These are phyloP conservation scores for Candida sp. DNA, from an alignment of 1,139 yeast species.

Conservation along the genomic window DNA sequence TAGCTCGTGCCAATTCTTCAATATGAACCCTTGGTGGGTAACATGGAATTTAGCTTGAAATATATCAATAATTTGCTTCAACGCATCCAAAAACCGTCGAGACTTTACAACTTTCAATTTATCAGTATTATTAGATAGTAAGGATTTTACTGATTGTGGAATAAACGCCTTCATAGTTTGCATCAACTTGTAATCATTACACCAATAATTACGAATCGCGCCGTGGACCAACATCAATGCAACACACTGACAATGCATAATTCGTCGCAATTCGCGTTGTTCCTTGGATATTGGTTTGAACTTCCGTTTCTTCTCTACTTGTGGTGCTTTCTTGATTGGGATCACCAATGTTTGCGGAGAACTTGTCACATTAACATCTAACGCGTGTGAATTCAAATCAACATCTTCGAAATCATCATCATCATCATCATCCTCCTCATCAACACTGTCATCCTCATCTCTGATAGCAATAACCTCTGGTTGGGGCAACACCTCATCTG, in stretches of 20 bases:
- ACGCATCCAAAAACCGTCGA: conserved; percentile 70
- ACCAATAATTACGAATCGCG: conserved; percentile 68
- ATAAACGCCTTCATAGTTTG: conserved; percentile 38
- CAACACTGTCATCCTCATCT: not conserved
- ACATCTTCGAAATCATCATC: conserved; percentile 34
- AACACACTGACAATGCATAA: conserved; percentile 60
- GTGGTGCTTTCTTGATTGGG: conserved; percentile 4
- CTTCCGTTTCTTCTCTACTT: conserved; percentile 15
- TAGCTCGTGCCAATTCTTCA: conserved; percentile 62
- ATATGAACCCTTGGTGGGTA: conserved; percentile 39
- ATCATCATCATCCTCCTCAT: conserved; percentile 9
- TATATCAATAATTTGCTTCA: conserved; percentile 57
- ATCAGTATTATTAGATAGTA: conserved; percentile 38
- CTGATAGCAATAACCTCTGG: conserved; percentile 1
- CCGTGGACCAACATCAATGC: conserved; percentile 65
- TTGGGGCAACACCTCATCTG: not conserved
- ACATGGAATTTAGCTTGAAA: conserved; percentile 63
- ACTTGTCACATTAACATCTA: not conserved
- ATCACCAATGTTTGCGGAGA: conserved; percentile 5
- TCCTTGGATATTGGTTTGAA: conserved; percentile 44
- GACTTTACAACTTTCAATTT: conserved; percentile 49
- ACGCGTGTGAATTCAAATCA: conserved; percentile 9
- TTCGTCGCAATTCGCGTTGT: conserved; percentile 49
- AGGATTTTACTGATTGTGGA: conserved; percentile 38
- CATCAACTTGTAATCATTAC: conserved; percentile 48